A percentile compares a stretch with the other conserved stretches of the same genome.
These are phyloP conservation scores for Colletotrichum plurivorum DNA, from an alignment of 2,329 filamentous ascomycete species.

Conservation along the genomic window DNA sequence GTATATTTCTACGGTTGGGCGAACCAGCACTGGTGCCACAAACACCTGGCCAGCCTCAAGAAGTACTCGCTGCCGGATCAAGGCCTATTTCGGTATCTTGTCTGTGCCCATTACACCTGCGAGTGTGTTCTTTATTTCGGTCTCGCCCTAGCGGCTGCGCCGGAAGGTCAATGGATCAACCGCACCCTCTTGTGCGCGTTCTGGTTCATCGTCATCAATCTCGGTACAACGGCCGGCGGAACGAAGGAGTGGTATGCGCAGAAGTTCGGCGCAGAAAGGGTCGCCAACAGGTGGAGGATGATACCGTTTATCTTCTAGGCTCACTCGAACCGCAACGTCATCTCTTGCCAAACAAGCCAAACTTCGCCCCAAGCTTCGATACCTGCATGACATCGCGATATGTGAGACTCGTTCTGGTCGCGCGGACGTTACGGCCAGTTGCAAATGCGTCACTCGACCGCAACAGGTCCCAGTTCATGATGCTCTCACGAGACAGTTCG, in stretches of 20 bases:
- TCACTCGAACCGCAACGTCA: conserved; percentile 46
- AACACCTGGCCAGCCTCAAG: conserved; percentile 76
- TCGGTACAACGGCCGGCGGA: conserved; percentile 84
- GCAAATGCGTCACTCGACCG: conserved; percentile 61
- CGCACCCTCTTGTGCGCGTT: conserved; percentile 79
- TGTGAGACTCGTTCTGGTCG: conserved; percentile 79
- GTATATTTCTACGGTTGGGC: conserved; percentile 79
- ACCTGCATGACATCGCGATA: conserved; percentile 91
- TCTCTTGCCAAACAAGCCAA: conserved; percentile 66
- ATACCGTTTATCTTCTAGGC: conserved; percentile 76
- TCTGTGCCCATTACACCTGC: conserved; percentile 93
- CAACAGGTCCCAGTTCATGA: conserved; percentile 82
- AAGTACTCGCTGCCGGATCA: conserved; percentile 87
- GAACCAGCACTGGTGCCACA: conserved; percentile 82
- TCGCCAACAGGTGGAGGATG: conserved; percentile 80
- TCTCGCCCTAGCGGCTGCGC: conserved; percentile 82
- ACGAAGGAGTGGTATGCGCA: conserved; percentile 84
- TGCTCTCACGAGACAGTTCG: conserved; percentile 70
- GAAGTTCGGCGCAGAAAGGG: conserved; percentile 78
- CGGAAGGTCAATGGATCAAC: conserved; percentile 76
- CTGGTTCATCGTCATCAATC: conserved; percentile 82
- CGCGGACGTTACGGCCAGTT: conserved; percentile 69
- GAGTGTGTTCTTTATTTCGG: conserved; percentile 88
- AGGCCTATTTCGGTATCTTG: conserved; percentile 77
- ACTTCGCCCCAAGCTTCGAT: conserved; percentile 78